These are phyloP conservation scores for Hirschioporus abietinus DNA, from an alignment of 768 basidiomycete species.

Conservation along the genomic window DNA sequence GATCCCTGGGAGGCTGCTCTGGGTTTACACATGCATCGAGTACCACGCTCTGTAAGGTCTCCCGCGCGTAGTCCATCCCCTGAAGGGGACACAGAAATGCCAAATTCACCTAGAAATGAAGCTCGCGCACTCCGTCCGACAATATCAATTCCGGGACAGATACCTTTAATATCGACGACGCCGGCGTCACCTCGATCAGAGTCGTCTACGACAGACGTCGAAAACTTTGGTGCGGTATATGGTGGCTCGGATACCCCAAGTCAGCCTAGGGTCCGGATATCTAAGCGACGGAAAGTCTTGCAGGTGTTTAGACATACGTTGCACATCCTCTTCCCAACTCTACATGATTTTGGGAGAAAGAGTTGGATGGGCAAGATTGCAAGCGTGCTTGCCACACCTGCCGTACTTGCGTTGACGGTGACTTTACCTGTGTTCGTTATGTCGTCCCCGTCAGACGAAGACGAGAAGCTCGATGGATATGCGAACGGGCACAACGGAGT, in stretches of 20 bases:
- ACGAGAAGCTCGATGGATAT: slow-evolving; percentile 4
- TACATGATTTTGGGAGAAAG: slow-evolving; percentile 69
- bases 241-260: slow-evolving; percentile 36
- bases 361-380: slow-evolving; percentile 66
- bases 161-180: slow-evolving; percentile 55
- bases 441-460: slow-evolving; percentile 39
- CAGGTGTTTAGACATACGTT: slow-evolving; percentile 35
- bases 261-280: slow-evolving; percentile 30
- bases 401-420: slow-evolving; percentile 77
- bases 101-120: neutral
- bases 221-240: slow-evolving; percentile 33
- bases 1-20: slow-evolving; percentile 48
- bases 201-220: slow-evolving; percentile 3
- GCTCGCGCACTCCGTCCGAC: slow-evolving; percentile 1
- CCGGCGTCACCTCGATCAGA: slow-evolving; percentile 38
- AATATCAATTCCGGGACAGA: slow-evolving; percentile 20
- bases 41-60: slow-evolving; percentile 5
- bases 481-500: slow-evolving; percentile 8
- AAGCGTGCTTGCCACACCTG: slow-evolving; percentile 78
- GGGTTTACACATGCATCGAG: slow-evolving; percentile 36
- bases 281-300: slow-evolving; percentile 33
- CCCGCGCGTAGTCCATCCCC: neutral
- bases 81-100: neutral
- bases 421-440: slow-evolving; percentile 84
- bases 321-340: slow-evolving; percentile 79